These are phyloP conservation scores for Primulina eburnea DNA, from an alignment of 257 asterid species.

Conservation along the genomic window DNA sequence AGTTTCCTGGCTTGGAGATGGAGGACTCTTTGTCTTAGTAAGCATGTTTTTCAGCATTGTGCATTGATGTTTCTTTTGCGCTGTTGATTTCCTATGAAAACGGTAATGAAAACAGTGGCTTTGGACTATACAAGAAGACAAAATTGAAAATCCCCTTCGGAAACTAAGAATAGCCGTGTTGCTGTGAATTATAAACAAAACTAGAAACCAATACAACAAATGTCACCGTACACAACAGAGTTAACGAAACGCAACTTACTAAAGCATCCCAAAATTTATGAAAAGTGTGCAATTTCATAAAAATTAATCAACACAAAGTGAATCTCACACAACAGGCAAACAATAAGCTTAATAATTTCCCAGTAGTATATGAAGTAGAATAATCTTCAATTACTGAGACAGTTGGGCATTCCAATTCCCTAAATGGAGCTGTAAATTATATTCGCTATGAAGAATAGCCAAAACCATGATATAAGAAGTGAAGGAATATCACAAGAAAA, in stretches of 20 bases:
- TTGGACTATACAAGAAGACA: background rate
- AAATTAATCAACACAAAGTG: background rate
- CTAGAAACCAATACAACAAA: background rate
- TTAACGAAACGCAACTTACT: constrained; percentile 4
- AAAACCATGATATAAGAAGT: background rate
- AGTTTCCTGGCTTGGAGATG: constrained; percentile 51
- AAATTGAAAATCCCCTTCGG: background rate
- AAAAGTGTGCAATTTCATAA: background rate
- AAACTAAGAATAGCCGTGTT: background rate
- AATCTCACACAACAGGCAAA: constrained; percentile 11
- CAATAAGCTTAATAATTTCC: background rate
- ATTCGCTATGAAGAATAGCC: background rate
- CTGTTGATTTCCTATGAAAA: constrained; percentile 26
- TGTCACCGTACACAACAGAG: background rate
- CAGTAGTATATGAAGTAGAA: background rate
- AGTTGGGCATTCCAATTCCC: background rate
- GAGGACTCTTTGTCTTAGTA: constrained; percentile 49
- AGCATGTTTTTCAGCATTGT: constrained; percentile 36
- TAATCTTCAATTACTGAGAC: background rate
- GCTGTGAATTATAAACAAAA: constrained; percentile 7
- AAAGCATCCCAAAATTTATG: background rate
- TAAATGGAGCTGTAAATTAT: background rate
- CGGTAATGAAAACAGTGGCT: constrained; percentile 15
- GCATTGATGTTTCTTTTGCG: constrained; percentile 21
- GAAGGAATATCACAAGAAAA: constrained; percentile 11